Conservation (phyloP, 179 eudicot genomes). For the Beta macrorhiza region DNA sequence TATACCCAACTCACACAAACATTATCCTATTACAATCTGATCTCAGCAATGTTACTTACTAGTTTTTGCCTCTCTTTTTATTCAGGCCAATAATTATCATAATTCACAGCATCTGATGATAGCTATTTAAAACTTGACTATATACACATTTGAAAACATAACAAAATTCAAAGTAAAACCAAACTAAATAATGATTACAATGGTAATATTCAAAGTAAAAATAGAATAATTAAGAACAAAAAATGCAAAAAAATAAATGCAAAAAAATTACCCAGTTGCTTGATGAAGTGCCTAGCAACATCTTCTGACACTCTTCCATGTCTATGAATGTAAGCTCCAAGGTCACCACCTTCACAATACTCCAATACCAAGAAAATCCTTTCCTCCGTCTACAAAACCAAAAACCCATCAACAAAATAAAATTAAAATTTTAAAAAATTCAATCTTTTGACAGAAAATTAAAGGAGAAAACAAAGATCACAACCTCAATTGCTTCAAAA, state of each 20-base stretch:
- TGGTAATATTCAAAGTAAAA: neutral
- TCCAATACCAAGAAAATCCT: conserved; percentile 54
- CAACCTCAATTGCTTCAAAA: conserved; percentile 49
- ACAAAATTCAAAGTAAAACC: conserved; percentile 3
- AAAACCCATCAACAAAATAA: neutral
- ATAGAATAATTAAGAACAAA: neutral
- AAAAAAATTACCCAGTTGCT: conserved; percentile 43
- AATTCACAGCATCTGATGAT: too few species aligned
- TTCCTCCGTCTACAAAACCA: conserved; percentile 42
- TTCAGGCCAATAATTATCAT: too few species aligned
- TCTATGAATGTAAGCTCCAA: conserved; percentile 49
- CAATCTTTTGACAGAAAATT: neutral
- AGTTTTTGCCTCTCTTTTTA: neutral
- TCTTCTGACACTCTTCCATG: conserved; percentile 54
- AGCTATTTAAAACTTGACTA: neutral
- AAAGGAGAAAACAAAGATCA: neutral
- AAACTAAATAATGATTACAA: neutral
- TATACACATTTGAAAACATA: neutral
- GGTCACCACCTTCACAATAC: conserved; percentile 58
- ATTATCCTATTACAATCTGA: neutral
- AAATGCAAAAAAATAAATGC: neutral
- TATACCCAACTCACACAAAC: neutral
- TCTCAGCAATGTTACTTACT: neutral
- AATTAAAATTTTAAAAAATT: neutral
- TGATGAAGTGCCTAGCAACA: conserved; percentile 54